phyloP scores from a whole-genome alignment of 192 early-diverging fungal genomes.

The Spizellomyces sp. region DNA sequence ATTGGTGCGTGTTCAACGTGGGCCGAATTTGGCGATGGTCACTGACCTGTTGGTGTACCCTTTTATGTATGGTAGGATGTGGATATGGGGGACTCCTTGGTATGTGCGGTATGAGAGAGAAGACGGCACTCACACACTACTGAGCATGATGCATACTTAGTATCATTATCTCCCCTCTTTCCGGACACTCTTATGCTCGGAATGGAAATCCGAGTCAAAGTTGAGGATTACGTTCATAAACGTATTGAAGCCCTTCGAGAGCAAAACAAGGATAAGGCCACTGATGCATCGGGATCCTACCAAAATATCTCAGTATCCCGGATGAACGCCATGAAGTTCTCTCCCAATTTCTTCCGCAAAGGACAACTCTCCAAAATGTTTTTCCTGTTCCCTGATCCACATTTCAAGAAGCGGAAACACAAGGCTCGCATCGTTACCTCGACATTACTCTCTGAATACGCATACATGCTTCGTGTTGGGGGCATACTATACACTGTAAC shows the following conservation, averaged over 20 bases:
- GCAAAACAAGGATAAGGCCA: conserved; percentile 48
- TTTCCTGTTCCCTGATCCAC: conserved; percentile 98
- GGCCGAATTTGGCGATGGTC: neutral
- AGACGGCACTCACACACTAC: too few relatives aligned
- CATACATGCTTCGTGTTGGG: conserved; percentile 85
- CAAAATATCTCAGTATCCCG: conserved; percentile 97
- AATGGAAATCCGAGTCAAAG: conserved; percentile 98
- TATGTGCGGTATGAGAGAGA: conserved; percentile 34
- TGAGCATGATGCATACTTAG: neutral
- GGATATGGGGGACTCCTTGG: conserved; percentile 91
- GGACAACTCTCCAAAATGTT: conserved; percentile 96
- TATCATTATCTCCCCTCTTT: conserved; percentile 84
- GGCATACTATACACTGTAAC: conserved; percentile 97
- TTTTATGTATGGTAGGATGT: conserved; percentile 59
- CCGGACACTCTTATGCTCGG: conserved; percentile 93
- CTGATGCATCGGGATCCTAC: conserved; percentile 70
- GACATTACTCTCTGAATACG: conserved; percentile 91
- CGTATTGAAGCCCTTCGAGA: conserved; percentile 77
- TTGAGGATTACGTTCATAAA: conserved; percentile 89
- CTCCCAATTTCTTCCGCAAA: conserved; percentile 97
- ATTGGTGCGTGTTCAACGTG: conserved; percentile 56
- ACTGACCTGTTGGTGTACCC: conserved; percentile 2
- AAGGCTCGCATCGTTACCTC: conserved; percentile 94
- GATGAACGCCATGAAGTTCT: conserved; percentile 99
- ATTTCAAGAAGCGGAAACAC: conserved; percentile 99